phyloP scores from a whole-genome alignment of 176 grass and related monocot species.

The Pharus latifolius region DNA sequence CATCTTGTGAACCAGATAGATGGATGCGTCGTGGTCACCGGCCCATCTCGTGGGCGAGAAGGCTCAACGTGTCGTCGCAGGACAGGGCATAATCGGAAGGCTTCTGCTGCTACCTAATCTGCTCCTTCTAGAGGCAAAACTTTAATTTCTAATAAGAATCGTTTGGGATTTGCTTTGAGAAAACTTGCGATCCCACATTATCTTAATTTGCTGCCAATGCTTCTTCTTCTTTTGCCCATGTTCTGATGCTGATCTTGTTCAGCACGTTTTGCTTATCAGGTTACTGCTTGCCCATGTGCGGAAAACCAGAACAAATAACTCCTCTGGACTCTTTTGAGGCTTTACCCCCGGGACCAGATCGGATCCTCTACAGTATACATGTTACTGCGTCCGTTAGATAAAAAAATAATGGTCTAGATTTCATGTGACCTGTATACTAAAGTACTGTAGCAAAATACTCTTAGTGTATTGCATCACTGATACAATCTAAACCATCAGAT shows the following conservation, averaged over 20 bases:
- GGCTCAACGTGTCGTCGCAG: constrained; percentile 23
- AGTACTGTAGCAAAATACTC: no score
- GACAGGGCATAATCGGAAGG: neutral
- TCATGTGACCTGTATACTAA: no score
- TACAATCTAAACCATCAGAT: no score
- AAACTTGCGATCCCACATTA: neutral
- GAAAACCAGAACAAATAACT: constrained; percentile 3
- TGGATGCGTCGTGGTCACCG: neutral
- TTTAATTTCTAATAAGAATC: neutral
- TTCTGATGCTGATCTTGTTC: constrained; percentile 32
- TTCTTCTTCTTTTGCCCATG: constrained; percentile 5
- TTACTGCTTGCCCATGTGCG: neutral
- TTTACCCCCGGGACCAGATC: no score
- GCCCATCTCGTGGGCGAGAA: neutral
- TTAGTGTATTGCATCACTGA: no score
- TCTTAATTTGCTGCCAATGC: neutral
- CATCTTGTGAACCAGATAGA: neutral
- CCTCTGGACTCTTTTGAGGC: neutral
- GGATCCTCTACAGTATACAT: no score
- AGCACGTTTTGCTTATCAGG: neutral
- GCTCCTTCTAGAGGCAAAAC: constrained; percentile 13
- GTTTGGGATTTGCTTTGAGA: constrained; percentile 11
- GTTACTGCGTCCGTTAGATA: no score
- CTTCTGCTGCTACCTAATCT: constrained; percentile 10
- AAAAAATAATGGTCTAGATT: no score